Conservation (phyloP, 2,329 filamentous ascomycete genomes). For the Penicillium sclerotiorum region DNA sequence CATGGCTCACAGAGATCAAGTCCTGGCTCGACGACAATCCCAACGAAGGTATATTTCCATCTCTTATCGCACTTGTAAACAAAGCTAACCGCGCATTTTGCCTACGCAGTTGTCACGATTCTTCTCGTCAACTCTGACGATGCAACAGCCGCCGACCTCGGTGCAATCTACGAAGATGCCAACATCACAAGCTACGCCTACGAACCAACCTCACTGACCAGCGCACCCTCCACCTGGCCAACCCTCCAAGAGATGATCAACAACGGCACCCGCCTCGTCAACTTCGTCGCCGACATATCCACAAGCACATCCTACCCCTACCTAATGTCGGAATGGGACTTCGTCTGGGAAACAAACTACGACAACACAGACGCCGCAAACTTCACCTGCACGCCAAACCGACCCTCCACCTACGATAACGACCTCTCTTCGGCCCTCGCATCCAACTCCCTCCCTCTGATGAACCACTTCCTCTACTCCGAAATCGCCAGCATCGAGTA, state of each 20-base stretch:
- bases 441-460: conserved; percentile 66
- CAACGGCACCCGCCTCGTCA: conserved; percentile 65
- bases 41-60: conserved; percentile 55
- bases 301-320: conserved; percentile 42
- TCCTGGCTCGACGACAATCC: conserved; percentile 70
- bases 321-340: conserved; percentile 47
- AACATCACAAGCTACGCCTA: conserved; percentile 66
- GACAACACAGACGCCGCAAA: conserved; percentile 63
- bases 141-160: conserved; percentile 58
- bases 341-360: conserved; percentile 72
- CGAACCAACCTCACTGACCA: conserved; percentile 50
- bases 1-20: conserved; percentile 67
- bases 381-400: conserved; percentile 73
- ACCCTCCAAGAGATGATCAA: conserved; percentile 71
- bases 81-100: conserved; percentile 5
- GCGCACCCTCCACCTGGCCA: conserved; percentile 62
- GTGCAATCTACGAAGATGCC: conserved; percentile 57
- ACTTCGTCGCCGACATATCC: conserved; percentile 63
- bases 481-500: conserved; percentile 52
- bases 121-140: conserved; percentile 71
- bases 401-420: conserved; percentile 59
- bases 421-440: conserved; percentile 54
- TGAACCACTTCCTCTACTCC: conserved; percentile 80
- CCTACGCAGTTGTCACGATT: conserved; percentile 65
- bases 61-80: too few relatives aligned